Evolutionary conservation across 2,329 filamentous ascomycete species (phyloP).

Genomic region (Periconia sp.): DNA sequence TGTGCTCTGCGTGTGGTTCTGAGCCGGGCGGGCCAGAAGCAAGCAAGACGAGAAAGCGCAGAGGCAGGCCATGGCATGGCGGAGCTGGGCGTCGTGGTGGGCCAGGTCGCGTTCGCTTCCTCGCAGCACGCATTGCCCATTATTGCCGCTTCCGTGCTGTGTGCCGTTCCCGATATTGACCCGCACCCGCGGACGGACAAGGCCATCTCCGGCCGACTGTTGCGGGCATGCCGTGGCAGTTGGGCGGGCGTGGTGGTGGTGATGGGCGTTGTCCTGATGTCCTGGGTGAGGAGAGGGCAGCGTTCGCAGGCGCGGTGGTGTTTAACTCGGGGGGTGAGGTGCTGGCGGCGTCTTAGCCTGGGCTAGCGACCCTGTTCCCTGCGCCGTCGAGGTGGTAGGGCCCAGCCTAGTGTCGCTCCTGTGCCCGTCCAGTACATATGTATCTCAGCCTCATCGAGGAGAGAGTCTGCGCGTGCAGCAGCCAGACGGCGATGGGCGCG

Average conservation of each 20-base stretch:
- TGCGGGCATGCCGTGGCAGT: slow-evolving; percentile 12
- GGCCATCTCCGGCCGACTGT: slow-evolving; percentile 27
- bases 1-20: too few species aligned
- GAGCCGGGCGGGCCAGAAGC: too few species aligned
- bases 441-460: slow-evolving; percentile 32
- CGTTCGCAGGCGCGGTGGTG: too few species aligned
- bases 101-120: too few species aligned
- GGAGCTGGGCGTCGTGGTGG: too few species aligned
- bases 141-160: slow-evolving; percentile 35
- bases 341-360: slow-evolving; percentile 10
- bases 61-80: too few species aligned
- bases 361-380: slow-evolving; percentile 22
- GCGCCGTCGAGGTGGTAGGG: too few species aligned
- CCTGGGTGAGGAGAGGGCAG: too few species aligned
- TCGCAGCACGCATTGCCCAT: slow-evolving; percentile 28
- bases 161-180: slow-evolving; percentile 45
- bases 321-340: too few species aligned
- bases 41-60: too few species aligned
- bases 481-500: background rate
- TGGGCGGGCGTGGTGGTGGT: background rate
- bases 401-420: too few species aligned
- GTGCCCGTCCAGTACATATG: slow-evolving; percentile 39
- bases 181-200: slow-evolving; percentile 25
- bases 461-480: background rate
- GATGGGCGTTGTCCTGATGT: too few species aligned